phyloP scores from a whole-genome alignment of 257 asterid species.

The Avicennia marina region DNA sequence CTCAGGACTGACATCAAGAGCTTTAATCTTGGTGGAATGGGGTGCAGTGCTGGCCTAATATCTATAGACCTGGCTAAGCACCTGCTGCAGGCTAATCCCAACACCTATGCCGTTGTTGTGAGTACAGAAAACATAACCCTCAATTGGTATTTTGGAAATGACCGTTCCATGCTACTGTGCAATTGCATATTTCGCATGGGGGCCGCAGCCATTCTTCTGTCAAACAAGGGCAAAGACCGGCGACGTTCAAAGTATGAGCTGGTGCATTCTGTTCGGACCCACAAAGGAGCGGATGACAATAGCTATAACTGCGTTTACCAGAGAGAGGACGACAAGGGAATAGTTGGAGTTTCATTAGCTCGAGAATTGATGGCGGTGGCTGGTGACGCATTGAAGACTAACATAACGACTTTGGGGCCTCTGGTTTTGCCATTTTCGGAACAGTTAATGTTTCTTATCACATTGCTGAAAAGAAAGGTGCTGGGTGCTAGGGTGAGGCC shows the following conservation, averaged over 20 bases:
- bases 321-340: slow-evolving; percentile 39
- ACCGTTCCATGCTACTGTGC: slow-evolving; percentile 55
- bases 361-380: slow-evolving; percentile 55
- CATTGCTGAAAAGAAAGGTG: slow-evolving; percentile 32
- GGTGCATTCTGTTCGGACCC: slow-evolving; percentile 53
- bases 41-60: slow-evolving; percentile 60
- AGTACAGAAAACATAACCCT: slow-evolving; percentile 59
- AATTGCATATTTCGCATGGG: slow-evolving; percentile 65
- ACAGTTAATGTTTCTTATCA: slow-evolving; percentile 40
- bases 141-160: slow-evolving; percentile 62
- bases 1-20: slow-evolving; percentile 46
- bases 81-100: slow-evolving; percentile 44
- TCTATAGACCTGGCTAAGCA: slow-evolving; percentile 49
- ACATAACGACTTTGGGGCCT: no score
- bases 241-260: slow-evolving; percentile 44
- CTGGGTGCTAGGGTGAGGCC: slow-evolving; percentile 42
- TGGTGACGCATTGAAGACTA: slow-evolving; percentile 43
- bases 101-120: slow-evolving; percentile 39
- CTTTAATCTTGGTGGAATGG: slow-evolving; percentile 61
- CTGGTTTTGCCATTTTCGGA: slow-evolving; percentile 46
- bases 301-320: slow-evolving; percentile 61
- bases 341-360: slow-evolving; percentile 42
- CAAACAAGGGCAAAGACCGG: slow-evolving; percentile 34
- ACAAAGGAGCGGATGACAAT: slow-evolving; percentile 44
- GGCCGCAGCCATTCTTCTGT: slow-evolving; percentile 47